These are phyloP conservation scores for Mycena galopus DNA, from an alignment of 768 basidiomycete species.

Conservation along the genomic window DNA sequence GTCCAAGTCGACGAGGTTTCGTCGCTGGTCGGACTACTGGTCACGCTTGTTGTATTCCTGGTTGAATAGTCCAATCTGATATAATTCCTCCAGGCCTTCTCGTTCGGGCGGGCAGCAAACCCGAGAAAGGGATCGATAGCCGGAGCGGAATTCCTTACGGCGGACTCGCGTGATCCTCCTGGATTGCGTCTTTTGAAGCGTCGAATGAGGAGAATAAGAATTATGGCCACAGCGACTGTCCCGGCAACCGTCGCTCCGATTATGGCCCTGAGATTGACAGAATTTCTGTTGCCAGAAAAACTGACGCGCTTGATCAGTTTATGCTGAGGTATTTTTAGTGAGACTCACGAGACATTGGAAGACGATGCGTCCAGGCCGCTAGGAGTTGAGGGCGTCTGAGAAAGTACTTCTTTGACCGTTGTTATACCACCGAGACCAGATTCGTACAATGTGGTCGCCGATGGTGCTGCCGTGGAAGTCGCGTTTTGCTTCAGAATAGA, in stretches of 20 bases:
- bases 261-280: neutral
- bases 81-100: neutral
- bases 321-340: neutral
- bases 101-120: neutral
- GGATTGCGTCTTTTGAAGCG: neutral
- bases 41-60: too few species aligned
- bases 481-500: neutral
- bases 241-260: conserved; percentile 2
- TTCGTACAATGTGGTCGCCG: neutral
- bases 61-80: neutral
- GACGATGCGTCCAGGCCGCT: neutral
- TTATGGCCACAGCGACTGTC: neutral
- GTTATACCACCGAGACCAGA: neutral
- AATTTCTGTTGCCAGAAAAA: neutral
- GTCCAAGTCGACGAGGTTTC: neutral
- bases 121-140: conserved; percentile 18
- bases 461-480: neutral
- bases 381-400: neutral
- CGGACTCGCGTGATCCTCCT: neutral
- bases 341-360: neutral
- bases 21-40: neutral
- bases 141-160: neutral
- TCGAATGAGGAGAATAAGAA: neutral
- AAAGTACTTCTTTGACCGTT: neutral
- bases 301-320: neutral